Percentiles rank a stretch among this genome's conserved stretches.
phyloP scores from a whole-genome alignment of 2,329 filamentous ascomycete species.

The Aquanectria penicillioides region DNA sequence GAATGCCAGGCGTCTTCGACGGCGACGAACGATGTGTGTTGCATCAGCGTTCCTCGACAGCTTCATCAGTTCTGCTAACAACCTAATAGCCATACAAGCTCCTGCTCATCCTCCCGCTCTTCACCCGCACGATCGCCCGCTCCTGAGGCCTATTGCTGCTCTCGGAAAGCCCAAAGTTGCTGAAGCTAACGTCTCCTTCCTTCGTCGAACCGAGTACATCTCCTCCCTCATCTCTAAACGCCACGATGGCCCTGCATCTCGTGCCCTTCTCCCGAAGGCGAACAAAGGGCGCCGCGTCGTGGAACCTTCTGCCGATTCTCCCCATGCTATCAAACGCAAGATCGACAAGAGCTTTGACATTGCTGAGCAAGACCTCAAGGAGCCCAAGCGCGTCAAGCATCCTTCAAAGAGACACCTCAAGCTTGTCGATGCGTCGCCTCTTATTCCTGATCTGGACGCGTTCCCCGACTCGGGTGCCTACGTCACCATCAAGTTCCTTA shows the following conservation, averaged over 20 bases:
- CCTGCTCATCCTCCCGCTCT: slow-evolving; percentile 75
- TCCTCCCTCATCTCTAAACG: slow-evolving; percentile 68
- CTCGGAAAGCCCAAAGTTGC: slow-evolving; percentile 84
- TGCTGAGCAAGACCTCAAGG: slow-evolving; percentile 64
- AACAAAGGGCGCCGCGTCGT: slow-evolving; percentile 58
- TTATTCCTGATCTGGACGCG: slow-evolving; percentile 74
- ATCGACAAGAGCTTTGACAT: slow-evolving; percentile 70
- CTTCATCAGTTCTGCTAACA: slow-evolving; percentile 19
- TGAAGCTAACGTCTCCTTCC: slow-evolving; percentile 86
- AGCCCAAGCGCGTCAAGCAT: slow-evolving; percentile 64
- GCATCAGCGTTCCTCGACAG: background rate
- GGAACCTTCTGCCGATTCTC: slow-evolving; percentile 68
- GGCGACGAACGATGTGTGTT: slow-evolving; percentile 88
- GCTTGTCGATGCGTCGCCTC: slow-evolving; percentile 67
- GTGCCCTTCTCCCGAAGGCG: slow-evolving; percentile 47
- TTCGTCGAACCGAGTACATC: slow-evolving; percentile 96
- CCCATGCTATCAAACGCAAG: slow-evolving; percentile 74
- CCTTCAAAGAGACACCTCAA: slow-evolving; percentile 67
- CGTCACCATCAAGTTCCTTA: slow-evolving; percentile 74
- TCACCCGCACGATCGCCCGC: slow-evolving; percentile 84
- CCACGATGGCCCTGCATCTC: slow-evolving; percentile 55
- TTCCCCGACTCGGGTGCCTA: slow-evolving; percentile 77
- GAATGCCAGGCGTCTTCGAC: slow-evolving; percentile 93
- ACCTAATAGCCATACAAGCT: slow-evolving; percentile 79
- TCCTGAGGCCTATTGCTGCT: slow-evolving; percentile 84